Base-by-base conservation (phyloP, 179 eudicot genomes). In the Vitellaria paradoxa region DNA sequence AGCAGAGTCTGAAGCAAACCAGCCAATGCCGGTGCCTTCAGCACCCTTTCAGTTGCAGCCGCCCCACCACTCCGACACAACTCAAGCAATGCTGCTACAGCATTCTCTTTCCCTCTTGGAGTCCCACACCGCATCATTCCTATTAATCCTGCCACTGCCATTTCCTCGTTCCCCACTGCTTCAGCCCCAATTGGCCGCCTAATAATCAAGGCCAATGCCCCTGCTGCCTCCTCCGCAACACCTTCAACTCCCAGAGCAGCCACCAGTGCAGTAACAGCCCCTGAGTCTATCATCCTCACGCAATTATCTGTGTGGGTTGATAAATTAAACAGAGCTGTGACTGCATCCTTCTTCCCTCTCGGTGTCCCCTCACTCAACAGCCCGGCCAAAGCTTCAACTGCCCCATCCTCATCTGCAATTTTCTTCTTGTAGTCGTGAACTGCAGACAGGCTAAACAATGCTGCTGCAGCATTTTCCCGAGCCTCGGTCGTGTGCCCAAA, bases 401-500 rank as follows among this genome's bases (percentile, higher is more conserved):
- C 97, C 55, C 97, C 92, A 18, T 84, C 76, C 77, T 89, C 88
- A 42, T 82, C 86, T 0, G 93, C 92, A 73, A 95, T 93, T 65
- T 75, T 83, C 86, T 85, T 93, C 80, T 93, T 95, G 73, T 88
- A 89, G 45, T 84, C 94, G 56, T 95, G 97, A 68, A 95, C 89
- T 0, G 95, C 89, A 3, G 97, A 95, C 24, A 95, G 93, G 72
- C 99, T 95, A 81, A 95, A 95, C 70, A 95, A 65, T 1, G 99
- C 91, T 0, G 99, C 99, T 4, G 99, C 97, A 42, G 98, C 97
- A 56, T 95, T 95, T 83, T 93, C 99, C 79, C 93, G 79, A 0
- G 97, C 91, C 64, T 95, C 97, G 0, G 86, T 86, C 0, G 93
- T 93, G 78, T 83, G 87, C 63, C 99, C 97, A 62, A 61, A 62